Base-by-base conservation (phyloP, 208 protist species). In the Dictyostelium gargantuum region DNA sequence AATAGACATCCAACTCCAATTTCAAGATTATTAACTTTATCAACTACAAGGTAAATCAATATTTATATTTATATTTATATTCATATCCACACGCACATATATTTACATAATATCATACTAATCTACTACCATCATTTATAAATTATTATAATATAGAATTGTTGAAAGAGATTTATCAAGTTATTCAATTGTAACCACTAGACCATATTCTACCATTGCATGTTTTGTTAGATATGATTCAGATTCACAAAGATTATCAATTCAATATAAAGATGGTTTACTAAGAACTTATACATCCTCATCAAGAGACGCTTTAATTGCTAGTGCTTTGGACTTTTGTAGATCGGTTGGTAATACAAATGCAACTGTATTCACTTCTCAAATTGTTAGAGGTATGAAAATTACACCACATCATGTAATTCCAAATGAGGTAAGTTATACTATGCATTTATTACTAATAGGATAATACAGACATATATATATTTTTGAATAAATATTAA, bases 151-250 rank as follows among this genome's bases (percentile, higher is more conserved):
- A n/a, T 29, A 19, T 48, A 84, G 73, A 79, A 6, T 98, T 44
- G 94, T 98, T 8, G 97, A 98, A 89, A 94, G 98, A 52, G 97
- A 98, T 79, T 93, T 96, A 0, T 84, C 94, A 9, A 97, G 95
- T 48, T 98, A 98, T 91, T 97, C 94, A 76, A 91, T 95, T 5
- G 92, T 97, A 44, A 97, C 96, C 63, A 97, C 91, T 3, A 96
- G 96, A 91, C 94, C 97, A 50, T 95, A 98, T 2, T 42, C 74
- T 6, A 92, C 94, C 50, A 96, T 98, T 44, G 96, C 95, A 66
- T 94, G 96, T 23, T 91, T 98, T 15, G 95, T 98, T 8, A 96
- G 98, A 13, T 97, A 93, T 89, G 95, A 97, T 61, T 94, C 96
- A 15, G 97, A 98, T 82, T 95, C 97, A 35, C 97, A 98, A 75